Evolutionary conservation across 371 early-diverging fungal species (phyloP).

Genomic region (Lichtheimia hyalospora): DNA sequence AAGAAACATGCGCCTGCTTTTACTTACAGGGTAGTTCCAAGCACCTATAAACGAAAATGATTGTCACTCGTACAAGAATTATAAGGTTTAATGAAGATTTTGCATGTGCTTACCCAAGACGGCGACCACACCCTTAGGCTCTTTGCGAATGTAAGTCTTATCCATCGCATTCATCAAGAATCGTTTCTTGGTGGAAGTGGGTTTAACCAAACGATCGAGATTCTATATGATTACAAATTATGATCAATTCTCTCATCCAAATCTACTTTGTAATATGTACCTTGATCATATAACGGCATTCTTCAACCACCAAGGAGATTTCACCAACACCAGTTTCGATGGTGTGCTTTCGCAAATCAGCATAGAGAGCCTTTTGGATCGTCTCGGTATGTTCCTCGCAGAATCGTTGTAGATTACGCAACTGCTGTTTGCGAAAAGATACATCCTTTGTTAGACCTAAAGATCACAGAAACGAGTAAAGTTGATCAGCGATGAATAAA

Average conservation of each 20-base stretch:
- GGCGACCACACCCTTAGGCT: slow-evolving; percentile 76
- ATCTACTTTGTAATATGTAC: slow-evolving; percentile 9
- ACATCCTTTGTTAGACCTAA: slow-evolving; percentile 58
- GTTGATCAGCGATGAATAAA: too few species aligned
- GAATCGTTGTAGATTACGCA: slow-evolving; percentile 61
- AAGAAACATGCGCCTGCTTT: too few species aligned
- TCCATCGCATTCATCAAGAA: slow-evolving; percentile 39
- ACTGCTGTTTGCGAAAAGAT: slow-evolving; percentile 74
- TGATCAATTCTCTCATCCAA: background rate
- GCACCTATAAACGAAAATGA: slow-evolving; percentile 33
- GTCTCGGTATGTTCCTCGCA: slow-evolving; percentile 65
- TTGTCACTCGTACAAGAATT: background rate
- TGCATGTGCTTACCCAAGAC: slow-evolving; percentile 48
- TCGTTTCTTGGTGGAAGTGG: slow-evolving; percentile 29
- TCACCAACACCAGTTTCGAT: slow-evolving; percentile 60
- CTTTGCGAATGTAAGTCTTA: slow-evolving; percentile 51
- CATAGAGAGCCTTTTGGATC: slow-evolving; percentile 63
- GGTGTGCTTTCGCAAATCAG: slow-evolving; percentile 69
- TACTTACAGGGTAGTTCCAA: slow-evolving; percentile 86
- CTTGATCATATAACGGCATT: slow-evolving; percentile 60
- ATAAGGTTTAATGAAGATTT: background rate
- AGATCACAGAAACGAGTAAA: background rate
- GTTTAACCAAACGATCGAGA: slow-evolving; percentile 28
- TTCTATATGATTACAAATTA: slow-evolving; percentile 25
- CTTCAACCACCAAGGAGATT: slow-evolving; percentile 62